Evolutionary conservation across 176 grass and related monocot species (phyloP).

Genomic region (Triticum timopheevii): DNA sequence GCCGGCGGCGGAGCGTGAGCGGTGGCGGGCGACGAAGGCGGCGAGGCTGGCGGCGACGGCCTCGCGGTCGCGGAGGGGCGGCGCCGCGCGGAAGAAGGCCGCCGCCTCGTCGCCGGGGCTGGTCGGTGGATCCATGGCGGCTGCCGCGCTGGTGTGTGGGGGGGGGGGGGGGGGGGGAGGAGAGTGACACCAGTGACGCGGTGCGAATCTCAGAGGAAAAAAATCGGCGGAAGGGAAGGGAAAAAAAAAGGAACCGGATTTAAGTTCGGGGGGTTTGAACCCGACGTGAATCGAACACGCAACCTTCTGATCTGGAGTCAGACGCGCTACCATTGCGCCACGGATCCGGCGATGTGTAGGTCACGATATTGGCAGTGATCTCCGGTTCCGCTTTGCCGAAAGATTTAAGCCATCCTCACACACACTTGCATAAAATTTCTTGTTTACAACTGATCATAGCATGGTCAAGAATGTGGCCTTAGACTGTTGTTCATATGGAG

Average conservation of each 20-base stretch:
- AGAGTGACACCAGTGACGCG: background rate
- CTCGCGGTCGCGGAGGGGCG: conserved; percentile 35
- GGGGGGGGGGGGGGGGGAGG: background rate
- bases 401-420: no score
- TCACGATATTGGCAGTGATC: no score
- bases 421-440: no score
- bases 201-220: background rate
- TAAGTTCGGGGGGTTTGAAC: conserved; percentile 54
- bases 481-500: no score
- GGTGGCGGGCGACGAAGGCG: conserved; percentile 37
- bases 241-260: background rate
- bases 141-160: no score
- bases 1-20: no score
- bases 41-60: conserved; percentile 4
- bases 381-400: no score
- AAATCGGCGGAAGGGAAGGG: background rate
- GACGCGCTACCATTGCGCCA: conserved; percentile 99
- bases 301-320: conserved; percentile 99
- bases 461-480: no score
- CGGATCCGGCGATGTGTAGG: conserved; percentile 35
- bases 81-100: conserved; percentile 47
- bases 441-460: no score
- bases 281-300: conserved; percentile 98
- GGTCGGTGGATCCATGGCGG: no score
- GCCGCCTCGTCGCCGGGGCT: conserved; percentile 14